Conservation (phyloP, 257 asterid species). For the Pogostemon cablin region DNA sequence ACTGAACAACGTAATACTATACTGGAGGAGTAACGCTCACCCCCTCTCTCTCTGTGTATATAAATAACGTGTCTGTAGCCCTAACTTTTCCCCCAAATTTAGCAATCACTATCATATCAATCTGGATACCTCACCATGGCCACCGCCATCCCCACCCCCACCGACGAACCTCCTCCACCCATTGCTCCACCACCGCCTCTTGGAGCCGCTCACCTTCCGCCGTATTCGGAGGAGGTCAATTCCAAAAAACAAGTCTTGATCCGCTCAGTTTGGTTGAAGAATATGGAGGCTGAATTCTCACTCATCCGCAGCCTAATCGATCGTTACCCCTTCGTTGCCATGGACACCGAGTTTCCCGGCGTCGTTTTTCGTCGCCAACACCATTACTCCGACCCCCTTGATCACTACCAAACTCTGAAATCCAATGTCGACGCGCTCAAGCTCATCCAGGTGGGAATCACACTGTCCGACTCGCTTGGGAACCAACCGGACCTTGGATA, state of each 20-base stretch:
- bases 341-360: slow-evolving; percentile 91
- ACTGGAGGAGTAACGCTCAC: slow-evolving; percentile 2
- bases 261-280: slow-evolving; percentile 68
- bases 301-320: slow-evolving; percentile 53
- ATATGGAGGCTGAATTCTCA: slow-evolving; percentile 54
- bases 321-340: slow-evolving; percentile 54
- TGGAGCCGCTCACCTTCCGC: background rate
- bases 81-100: slow-evolving; percentile 37
- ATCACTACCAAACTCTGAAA: slow-evolving; percentile 45
- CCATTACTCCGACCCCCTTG: slow-evolving; percentile 34
- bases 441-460: slow-evolving; percentile 54
- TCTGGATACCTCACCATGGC: slow-evolving; percentile 43
- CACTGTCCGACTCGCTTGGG: slow-evolving; percentile 45
- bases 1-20: no score
- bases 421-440: slow-evolving; percentile 49
- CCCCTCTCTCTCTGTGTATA: slow-evolving; percentile 3
- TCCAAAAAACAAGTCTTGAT: slow-evolving; percentile 35
- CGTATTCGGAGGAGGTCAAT: background rate
- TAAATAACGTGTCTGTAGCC: slow-evolving; percentile 22
- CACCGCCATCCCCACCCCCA: slow-evolving; percentile 16
- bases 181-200: slow-evolving; percentile 25
- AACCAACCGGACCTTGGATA: slow-evolving; percentile 48
- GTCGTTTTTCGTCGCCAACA: slow-evolving; percentile 39
- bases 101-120: slow-evolving; percentile 28
- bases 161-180: slow-evolving; percentile 38